Base-by-base conservation (phyloP, 306 rosid genomes). In the Corylus americana region DNA sequence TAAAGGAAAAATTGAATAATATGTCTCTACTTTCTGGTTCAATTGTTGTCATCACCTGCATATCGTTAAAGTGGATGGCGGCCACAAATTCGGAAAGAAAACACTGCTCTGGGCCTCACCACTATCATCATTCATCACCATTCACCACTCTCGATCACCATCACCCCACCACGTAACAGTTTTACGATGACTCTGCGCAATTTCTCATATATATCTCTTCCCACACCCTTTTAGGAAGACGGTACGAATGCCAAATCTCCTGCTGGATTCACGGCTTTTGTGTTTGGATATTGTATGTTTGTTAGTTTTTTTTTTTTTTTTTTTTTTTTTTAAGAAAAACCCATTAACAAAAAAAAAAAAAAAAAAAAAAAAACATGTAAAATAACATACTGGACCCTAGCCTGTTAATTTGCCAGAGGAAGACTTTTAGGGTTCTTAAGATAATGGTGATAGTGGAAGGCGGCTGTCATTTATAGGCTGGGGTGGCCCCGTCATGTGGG, bases 391-490 rank as follows among this genome's bases (percentile, higher is more conserved):
- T 22, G 25, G 25, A 22, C 25, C 25, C 25, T 22, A 22, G 25
- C 25, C 25, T 22, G 25, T 22, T 22, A 22, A 22, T 22, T 22
- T 22, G 25, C 25, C 25, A 2, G 35, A 31, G 35, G 35, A 31
- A 31, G 35, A 3, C 35, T 31, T 31, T 31, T 31, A 31, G 35
- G 35, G 35, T 31, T 31, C 35, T 31, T 31, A 13, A 50, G 55
- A 51, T 55, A 29, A 20, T 49, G 14, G 18, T 7, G 63, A 70
- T 61, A 76, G 82, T 85, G 87, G 87, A 69, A 44, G 94, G 86
- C 89, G 85, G 92, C 91, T 74, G 54, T 59, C 61, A 4, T n/a
- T 29, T 17, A n/a, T 63, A 25, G 73, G 77, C 50, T 45, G 82
- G 73, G 6, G 45, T 42, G 45, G 45, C 45, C 7, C 7, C 2